Evolutionary conservation across 2,329 filamentous ascomycete species (phyloP).

Genomic region (Colletotrichum graminicola): DNA sequence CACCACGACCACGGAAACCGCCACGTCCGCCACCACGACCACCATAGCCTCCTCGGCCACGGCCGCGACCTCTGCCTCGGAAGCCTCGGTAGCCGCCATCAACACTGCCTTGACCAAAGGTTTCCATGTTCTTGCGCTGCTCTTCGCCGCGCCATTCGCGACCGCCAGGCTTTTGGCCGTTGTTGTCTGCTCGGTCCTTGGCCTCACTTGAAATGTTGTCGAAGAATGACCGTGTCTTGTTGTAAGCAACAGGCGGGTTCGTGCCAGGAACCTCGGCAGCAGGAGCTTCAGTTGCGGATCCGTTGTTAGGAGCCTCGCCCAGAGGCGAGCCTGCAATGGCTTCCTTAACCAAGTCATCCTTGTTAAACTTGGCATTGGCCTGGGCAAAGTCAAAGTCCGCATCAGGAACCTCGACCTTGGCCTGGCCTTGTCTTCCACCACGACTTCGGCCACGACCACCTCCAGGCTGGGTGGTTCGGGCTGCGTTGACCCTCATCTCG

Average conservation of each 20-base stretch:
- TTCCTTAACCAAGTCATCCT: constrained; percentile 79
- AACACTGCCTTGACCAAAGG: constrained; percentile 95
- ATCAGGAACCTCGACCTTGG: constrained; percentile 88
- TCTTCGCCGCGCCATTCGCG: constrained; percentile 93
- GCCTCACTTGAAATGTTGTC: constrained; percentile 97
- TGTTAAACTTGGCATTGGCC: constrained; percentile 63
- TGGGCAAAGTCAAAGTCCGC: constrained; percentile 92
- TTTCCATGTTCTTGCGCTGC: constrained; percentile 96
- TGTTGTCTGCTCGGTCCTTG: constrained; percentile 85
- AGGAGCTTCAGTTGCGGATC: constrained; percentile 51
- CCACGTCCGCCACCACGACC: constrained; percentile 52
- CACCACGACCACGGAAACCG: constrained; percentile 51
- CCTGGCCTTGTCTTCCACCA: constrained; percentile 57
- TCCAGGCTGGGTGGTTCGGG: constrained; percentile 47
- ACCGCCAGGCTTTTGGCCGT: constrained; percentile 76
- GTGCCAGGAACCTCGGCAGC: constrained; percentile 45
- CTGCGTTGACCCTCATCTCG: constrained; percentile 78
- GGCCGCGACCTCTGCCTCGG: constrained; percentile 82
- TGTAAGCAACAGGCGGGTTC: constrained; percentile 71
- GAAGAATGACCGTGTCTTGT: constrained; percentile 92
- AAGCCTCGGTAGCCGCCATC: constrained; percentile 83
- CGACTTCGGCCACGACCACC: constrained; percentile 63
- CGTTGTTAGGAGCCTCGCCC: constrained; percentile 61
- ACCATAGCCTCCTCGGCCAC: constrained; percentile 67
- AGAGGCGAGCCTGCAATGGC: constrained; percentile 83